These are phyloP conservation scores for Penstemon davidsonii DNA, from an alignment of 257 asterid species.

Conservation along the genomic window DNA sequence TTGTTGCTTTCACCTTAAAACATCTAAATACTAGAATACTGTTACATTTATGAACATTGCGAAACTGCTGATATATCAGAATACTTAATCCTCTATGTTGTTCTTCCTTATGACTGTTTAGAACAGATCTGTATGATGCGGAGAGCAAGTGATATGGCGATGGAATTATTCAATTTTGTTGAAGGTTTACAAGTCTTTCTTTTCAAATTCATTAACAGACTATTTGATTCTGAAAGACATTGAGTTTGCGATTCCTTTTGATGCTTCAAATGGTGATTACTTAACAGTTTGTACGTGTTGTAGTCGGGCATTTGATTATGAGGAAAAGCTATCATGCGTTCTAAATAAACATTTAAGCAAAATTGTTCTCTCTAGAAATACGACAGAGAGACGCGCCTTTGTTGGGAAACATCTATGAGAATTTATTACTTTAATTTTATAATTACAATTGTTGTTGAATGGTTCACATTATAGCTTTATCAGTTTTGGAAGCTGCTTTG, in stretches of 20 bases:
- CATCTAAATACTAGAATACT: background rate
- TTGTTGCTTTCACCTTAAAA: background rate
- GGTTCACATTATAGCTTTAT: background rate
- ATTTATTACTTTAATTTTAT: background rate
- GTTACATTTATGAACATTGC: background rate
- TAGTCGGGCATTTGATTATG: slow-evolving; percentile 14
- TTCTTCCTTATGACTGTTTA: slow-evolving; percentile 36
- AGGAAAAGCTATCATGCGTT: background rate
- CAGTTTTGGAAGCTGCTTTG: background rate
- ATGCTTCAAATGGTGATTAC: background rate
- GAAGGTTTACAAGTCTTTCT: slow-evolving; percentile 10
- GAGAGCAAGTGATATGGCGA: slow-evolving; percentile 44
- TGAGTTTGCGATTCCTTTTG: slow-evolving; percentile 11
- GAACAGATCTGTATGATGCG: slow-evolving; percentile 39
- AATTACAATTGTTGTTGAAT: background rate
- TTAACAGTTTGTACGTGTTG: slow-evolving; percentile 1
- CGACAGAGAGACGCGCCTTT: background rate
- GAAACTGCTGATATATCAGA: background rate
- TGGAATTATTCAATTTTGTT: slow-evolving; percentile 21
- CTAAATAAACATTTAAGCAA: too few species aligned
- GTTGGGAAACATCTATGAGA: background rate
- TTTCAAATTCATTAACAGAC: slow-evolving; percentile 11
- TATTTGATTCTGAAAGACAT: background rate
- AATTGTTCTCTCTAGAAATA: background rate
- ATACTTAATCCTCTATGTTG: slow-evolving; percentile 12